Percentiles rank a stretch among this genome's conserved stretches.
phyloP scores from a whole-genome alignment of 495 filamentous ascomycete species.

The Daldinia vernicosa region DNA sequence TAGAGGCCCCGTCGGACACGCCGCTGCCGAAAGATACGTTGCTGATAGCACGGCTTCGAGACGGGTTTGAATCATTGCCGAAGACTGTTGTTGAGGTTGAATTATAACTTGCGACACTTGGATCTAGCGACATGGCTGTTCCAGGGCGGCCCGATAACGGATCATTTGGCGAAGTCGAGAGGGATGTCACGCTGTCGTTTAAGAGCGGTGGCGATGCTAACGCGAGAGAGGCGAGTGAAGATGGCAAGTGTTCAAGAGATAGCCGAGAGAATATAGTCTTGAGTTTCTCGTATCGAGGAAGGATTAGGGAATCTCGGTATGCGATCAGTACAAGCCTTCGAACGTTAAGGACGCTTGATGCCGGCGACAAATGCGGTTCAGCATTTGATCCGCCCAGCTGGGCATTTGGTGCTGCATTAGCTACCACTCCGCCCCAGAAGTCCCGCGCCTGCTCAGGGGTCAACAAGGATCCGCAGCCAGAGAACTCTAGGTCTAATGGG shows the following conservation, averaged over 20 bases:
- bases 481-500: constrained; percentile 92
- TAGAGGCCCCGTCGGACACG: constrained; percentile 46
- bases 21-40: constrained; percentile 80
- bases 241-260: constrained; percentile 82
- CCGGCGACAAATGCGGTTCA: constrained; percentile 50
- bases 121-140: constrained; percentile 77
- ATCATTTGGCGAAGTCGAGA: constrained; percentile 53
- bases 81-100: constrained; percentile 77
- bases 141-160: constrained; percentile 59
- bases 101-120: constrained; percentile 74
- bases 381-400: constrained; percentile 18
- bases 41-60: constrained; percentile 77
- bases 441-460: constrained; percentile 77
- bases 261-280: constrained; percentile 91
- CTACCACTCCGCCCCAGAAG: constrained; percentile 79
- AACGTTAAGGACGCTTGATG: constrained; percentile 74
- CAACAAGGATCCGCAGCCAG: constrained; percentile 82
- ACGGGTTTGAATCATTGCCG: constrained; percentile 64
- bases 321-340: constrained; percentile 87
- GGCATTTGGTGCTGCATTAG: constrained; percentile 30
- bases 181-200: constrained; percentile 54
- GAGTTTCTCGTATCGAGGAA: constrained; percentile 84
- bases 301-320: constrained; percentile 87
- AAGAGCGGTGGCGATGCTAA: constrained; percentile 50
- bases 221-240: constrained; percentile 59